Evolutionary conservation across 2,329 filamentous ascomycete species (phyloP).

Genomic region (Talaromyces sp.): DNA sequence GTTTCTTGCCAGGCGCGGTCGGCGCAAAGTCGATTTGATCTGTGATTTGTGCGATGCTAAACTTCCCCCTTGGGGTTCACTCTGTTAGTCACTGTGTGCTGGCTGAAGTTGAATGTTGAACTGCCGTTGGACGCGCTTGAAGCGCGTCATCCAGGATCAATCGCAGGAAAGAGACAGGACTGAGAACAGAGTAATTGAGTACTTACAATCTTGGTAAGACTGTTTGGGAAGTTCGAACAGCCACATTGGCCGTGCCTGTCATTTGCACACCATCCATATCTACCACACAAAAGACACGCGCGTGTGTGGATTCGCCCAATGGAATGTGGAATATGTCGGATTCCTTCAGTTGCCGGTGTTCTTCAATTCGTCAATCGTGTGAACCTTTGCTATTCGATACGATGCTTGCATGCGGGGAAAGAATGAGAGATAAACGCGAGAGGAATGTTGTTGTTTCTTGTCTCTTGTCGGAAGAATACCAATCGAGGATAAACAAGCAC

Average conservation of each 20-base stretch:
- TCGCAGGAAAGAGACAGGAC: background rate
- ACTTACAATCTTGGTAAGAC: slow-evolving; percentile 7
- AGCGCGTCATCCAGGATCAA: background rate
- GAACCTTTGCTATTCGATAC: background rate
- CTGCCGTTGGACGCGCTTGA: background rate
- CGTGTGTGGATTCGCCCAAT: background rate
- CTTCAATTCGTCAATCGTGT: background rate
- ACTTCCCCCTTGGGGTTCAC: background rate
- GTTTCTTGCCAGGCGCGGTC: slow-evolving; percentile 26
- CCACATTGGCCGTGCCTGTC: background rate
- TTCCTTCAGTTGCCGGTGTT: background rate
- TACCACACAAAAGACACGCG: background rate
- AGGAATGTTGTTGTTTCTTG: background rate
- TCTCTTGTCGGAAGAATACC: background rate
- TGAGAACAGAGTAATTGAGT: background rate
- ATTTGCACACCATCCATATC: slow-evolving; percentile 6
- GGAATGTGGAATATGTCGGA: slow-evolving; percentile 4
- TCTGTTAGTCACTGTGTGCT: background rate
- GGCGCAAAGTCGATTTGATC: slow-evolving; percentile 40
- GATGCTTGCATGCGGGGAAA: background rate
- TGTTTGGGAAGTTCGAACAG: background rate
- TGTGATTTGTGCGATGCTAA: slow-evolving; percentile 20
- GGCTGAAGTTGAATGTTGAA: background rate
- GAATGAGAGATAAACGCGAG: background rate
- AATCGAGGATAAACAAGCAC: background rate